Evolutionary conservation across 176 grass and related monocot genomes (phyloP).

Genomic region (Oryza australiensis): DNA sequence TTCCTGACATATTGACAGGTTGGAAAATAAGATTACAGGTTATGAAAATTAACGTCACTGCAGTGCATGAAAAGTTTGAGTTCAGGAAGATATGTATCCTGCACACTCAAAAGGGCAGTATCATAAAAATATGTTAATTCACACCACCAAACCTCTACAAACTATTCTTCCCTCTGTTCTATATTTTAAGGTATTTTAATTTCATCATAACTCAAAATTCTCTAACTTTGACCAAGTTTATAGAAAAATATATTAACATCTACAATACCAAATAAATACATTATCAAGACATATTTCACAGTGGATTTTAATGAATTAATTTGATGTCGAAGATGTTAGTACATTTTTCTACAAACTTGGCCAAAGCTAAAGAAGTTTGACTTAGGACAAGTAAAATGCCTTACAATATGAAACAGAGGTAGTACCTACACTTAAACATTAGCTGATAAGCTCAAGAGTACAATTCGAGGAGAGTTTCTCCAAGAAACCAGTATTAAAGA

Average conservation of each 20-base stretch:
- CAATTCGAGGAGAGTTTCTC: neutral
- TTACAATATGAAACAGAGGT: no score
- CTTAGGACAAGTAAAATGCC: no score
- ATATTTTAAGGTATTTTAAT: no score
- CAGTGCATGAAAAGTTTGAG: neutral
- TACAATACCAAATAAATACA: no score
- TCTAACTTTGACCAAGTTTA: no score
- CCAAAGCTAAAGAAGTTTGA: no score
- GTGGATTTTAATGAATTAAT: no score
- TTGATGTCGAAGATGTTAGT: no score
- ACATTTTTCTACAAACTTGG: no score
- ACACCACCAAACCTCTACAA: slow-evolving; percentile 11
- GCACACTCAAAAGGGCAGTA: neutral
- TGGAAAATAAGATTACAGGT: slow-evolving; percentile 32
- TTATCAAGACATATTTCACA: no score
- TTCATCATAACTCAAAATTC: no score
- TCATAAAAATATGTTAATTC: neutral
- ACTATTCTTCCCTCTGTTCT: neutral
- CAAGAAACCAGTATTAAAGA: slow-evolving; percentile 3
- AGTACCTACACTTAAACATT: neutral
- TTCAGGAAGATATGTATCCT: slow-evolving; percentile 15
- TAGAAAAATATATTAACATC: no score
- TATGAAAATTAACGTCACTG: neutral
- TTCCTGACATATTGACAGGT: slow-evolving; percentile 49
- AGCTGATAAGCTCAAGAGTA: neutral